Evolutionary conservation across 495 filamentous ascomycete genomes (phyloP).

Genomic region (Aspergillus coremiiformis): DNA sequence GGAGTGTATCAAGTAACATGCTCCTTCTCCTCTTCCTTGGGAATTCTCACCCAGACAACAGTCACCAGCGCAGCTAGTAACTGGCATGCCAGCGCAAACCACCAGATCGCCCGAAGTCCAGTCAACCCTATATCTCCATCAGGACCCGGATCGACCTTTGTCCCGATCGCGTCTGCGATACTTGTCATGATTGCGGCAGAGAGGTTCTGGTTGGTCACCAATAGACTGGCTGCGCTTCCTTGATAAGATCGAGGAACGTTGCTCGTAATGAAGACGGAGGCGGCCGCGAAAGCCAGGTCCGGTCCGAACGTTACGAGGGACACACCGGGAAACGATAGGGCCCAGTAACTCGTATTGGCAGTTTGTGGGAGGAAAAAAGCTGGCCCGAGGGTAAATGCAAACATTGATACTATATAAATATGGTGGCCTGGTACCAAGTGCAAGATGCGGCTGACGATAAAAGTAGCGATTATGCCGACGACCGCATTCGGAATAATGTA

Average conservation of each 20-base stretch:
- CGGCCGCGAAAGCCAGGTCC: slow-evolving; percentile 28
- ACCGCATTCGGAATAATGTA: slow-evolving; percentile 29
- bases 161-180: slow-evolving; percentile 39
- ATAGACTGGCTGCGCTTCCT: slow-evolving; percentile 27
- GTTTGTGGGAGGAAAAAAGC: slow-evolving; percentile 31
- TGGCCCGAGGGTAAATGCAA: slow-evolving; percentile 26
- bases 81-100: slow-evolving; percentile 37
- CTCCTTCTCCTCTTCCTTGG: slow-evolving; percentile 45
- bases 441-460: slow-evolving; percentile 38
- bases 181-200: slow-evolving; percentile 38
- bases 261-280: slow-evolving; percentile 30
- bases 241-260: slow-evolving; percentile 29
- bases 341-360: slow-evolving; percentile 24
- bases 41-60: slow-evolving; percentile 35
- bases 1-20: slow-evolving; percentile 30
- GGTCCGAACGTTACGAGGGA: slow-evolving; percentile 29
- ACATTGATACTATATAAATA: slow-evolving; percentile 36
- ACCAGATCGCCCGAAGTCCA: slow-evolving; percentile 42
- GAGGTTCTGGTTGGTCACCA: slow-evolving; percentile 30
- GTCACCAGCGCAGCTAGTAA: slow-evolving; percentile 36
- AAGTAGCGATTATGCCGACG: slow-evolving; percentile 38
- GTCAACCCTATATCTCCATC: slow-evolving; percentile 35
- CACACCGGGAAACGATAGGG: slow-evolving; percentile 23
- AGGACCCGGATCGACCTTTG: slow-evolving; percentile 27
- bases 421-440: slow-evolving; percentile 42